These are phyloP conservation scores for Teratosphaeria pseudoeucalypti DNA, from an alignment of 2,329 filamentous ascomycete genomes.

Conservation along the genomic window DNA sequence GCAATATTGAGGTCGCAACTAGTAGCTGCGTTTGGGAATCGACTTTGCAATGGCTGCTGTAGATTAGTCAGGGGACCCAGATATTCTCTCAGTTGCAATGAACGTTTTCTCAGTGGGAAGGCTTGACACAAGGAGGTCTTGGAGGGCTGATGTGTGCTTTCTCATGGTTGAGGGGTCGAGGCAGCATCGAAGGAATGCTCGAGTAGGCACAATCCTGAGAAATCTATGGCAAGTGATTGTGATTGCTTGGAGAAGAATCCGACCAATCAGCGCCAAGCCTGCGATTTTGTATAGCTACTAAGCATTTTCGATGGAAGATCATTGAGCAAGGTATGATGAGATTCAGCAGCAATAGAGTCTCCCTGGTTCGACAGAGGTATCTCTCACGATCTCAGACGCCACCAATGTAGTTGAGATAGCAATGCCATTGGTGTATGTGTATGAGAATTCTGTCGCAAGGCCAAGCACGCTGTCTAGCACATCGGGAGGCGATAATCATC, in stretches of 20 bases:
- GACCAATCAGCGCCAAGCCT: no score
- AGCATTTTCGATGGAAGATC: no score
- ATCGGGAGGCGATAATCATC: neutral
- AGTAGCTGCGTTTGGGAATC: neutral
- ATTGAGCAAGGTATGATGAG: no score
- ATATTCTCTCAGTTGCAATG: no score
- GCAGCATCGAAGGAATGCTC: neutral
- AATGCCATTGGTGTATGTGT: neutral
- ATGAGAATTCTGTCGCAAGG: neutral
- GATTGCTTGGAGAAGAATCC: no score
- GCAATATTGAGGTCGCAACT: neutral
- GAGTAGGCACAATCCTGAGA: neutral
- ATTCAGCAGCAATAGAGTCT: neutral
- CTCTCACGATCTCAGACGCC: neutral
- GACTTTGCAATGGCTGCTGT: neutral
- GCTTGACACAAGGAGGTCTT: no score
- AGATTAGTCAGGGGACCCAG: neutral
- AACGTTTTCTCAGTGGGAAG: no score
- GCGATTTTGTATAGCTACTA: no score
- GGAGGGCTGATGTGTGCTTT: no score
- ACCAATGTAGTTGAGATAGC: neutral
- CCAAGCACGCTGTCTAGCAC: neutral
- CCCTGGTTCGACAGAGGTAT: neutral
- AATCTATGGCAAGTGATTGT: neutral
- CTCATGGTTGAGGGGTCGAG: no score